Base-by-base conservation (phyloP, 306 rosid species). In the Fragaria vesca region DNA sequence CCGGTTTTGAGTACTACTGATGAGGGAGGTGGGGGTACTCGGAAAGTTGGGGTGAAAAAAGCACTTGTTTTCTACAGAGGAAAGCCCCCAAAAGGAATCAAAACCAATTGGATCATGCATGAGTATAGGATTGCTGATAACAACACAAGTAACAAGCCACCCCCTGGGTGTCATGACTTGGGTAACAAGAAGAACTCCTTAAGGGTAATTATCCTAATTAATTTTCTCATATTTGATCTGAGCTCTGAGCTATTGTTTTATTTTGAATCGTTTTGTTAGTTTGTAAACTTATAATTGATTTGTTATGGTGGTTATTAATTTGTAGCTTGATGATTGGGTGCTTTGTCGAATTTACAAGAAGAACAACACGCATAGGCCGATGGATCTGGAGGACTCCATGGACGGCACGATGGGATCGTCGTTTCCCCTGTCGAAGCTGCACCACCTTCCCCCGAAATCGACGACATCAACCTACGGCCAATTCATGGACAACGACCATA, bases 51-150 rank as follows among this genome's bases (percentile, higher is more conserved):
- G 4, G 97, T 95, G 46, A 95, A 95, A 76, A 95, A 95, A 52
- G 97, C 98, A 28, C 90, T 95, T 84, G 97, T 95, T 20, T 95
- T 95, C 80, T 95, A 95, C 34, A 95, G 96, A 18, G 98, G 98
- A 10, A 95, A 95, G 77, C 97, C 98, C 0, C 98, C 98, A 0
- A 88, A 91, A 82, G 98, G 97, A 9, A 86, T 91, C 73, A 95
- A 95, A 84, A 93, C 97, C 75, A 93, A 91, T 57, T 95, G 98
- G 98, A 95, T 95, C 84, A 95, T 95, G 98, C 98, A 95, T 74
- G 98, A 95, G 66, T 95, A 95, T 69, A 81, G 98, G 38, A 78
- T 95, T 11, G 83, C 87, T 34, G 97, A 95, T 24, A 89, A 82
- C 73, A 90, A 89, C 86, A 81, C 91, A 38, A 83, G 74, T 76